Conservation (phyloP, 2,329 filamentous ascomycete species). For the Rutstroemia sp. region DNA sequence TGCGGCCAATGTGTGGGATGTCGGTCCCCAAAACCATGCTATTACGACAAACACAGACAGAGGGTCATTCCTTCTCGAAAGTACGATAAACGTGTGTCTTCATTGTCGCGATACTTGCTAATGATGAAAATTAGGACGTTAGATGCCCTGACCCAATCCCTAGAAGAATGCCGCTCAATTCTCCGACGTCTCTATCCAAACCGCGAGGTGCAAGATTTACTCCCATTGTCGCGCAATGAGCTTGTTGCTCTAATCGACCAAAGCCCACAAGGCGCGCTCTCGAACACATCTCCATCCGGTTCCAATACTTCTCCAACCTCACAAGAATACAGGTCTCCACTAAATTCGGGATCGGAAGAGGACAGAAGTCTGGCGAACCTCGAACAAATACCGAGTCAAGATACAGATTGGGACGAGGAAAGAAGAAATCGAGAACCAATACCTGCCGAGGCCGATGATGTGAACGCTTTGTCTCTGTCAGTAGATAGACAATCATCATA, state of each 20-base stretch:
- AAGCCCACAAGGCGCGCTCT: conserved; percentile 24
- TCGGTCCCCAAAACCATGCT: conserved; percentile 69
- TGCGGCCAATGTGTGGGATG: conserved; percentile 80
- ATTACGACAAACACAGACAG: conserved; percentile 74
- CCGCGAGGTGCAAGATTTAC: conserved; percentile 44
- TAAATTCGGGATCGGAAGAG: conserved; percentile 42
- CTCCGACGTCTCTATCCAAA: conserved; percentile 55
- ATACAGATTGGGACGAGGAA: conserved; percentile 62
- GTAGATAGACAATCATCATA: conserved; percentile 57
- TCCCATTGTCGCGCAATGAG: conserved; percentile 50
- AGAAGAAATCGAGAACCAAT: conserved; percentile 46
- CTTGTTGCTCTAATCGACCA: conserved; percentile 50
- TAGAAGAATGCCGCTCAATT: conserved; percentile 59
- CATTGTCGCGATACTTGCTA: conserved; percentile 14
- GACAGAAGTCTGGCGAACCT: conserved; percentile 42
- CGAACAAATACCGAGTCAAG: conserved; percentile 61
- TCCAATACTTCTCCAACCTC: conserved; percentile 44
- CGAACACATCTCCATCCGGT: conserved; percentile 45
- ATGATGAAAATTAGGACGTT: conserved; percentile 38
- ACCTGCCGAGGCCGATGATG: conserved; percentile 61
- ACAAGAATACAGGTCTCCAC: conserved; percentile 41
- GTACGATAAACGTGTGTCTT: conserved; percentile 36
- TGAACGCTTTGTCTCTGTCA: conserved; percentile 58
- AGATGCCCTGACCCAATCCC: conserved; percentile 54
- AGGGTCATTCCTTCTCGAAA: conserved; percentile 71